Percentiles rank a stretch among this genome's conserved stretches.
Evolutionary conservation across 2,329 filamentous ascomycete genomes (phyloP).

Genomic region (Reticulascus tulasneorum): DNA sequence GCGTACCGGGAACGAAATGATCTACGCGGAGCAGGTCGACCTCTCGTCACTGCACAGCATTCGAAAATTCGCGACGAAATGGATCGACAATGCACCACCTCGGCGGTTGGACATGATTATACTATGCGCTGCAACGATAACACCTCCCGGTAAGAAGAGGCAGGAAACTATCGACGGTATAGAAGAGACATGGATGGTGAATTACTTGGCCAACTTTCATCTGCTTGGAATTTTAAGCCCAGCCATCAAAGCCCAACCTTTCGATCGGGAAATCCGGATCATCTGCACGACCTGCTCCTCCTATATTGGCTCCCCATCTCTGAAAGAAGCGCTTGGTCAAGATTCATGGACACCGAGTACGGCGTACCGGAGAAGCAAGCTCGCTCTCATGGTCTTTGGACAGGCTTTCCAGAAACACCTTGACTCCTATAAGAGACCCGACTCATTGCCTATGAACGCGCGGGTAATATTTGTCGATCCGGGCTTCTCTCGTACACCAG

Average conservation of each 20-base stretch:
- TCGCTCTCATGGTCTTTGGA: constrained; percentile 86
- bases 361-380: constrained; percentile 63
- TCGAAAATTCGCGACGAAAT: constrained; percentile 89
- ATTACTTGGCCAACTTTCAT: constrained; percentile 95
- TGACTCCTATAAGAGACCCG: constrained; percentile 76
- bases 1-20: constrained; percentile 74
- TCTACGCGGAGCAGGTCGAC: constrained; percentile 95
- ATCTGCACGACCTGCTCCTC: constrained; percentile 83
- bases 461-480: constrained; percentile 86
- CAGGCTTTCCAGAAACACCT: constrained; percentile 91
- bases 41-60: constrained; percentile 85
- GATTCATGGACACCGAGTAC: constrained; percentile 51
- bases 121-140: constrained; percentile 76
- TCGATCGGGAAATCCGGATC: constrained; percentile 88
- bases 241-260: constrained; percentile 83
- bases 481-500: constrained; percentile 77
- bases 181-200: constrained; percentile 89
- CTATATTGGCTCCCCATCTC: constrained; percentile 74
- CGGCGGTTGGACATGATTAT: constrained; percentile 87
- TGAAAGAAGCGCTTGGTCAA: constrained; percentile 48
- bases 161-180: constrained; percentile 71
- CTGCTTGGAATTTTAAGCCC: constrained; percentile 87
- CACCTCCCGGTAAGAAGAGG: constrained; percentile 59
- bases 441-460: constrained; percentile 76
- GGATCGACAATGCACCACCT: constrained; percentile 93